phyloP scores from a whole-genome alignment of 1,139 yeast species.

The Zygotorulaspora mrakii region DNA sequence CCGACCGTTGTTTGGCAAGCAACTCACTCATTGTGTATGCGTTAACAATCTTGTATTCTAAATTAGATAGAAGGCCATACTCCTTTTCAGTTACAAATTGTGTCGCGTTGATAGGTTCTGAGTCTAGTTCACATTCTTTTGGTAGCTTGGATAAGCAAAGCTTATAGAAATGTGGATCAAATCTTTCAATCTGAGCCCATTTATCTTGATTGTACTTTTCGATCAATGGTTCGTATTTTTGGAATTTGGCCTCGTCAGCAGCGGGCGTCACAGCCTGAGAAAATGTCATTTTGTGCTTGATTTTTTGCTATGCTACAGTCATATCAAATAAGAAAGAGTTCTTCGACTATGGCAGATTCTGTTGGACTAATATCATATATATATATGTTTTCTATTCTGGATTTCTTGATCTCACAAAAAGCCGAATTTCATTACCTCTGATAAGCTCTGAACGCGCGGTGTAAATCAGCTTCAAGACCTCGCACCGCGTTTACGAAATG shows the following conservation, averaged over 20 bases:
- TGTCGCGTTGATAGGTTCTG: slow-evolving; percentile 38
- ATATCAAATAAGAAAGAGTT: too few species aligned
- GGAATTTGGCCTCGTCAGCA: slow-evolving; percentile 18
- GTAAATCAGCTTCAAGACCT: too few species aligned
- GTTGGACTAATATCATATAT: too few species aligned
- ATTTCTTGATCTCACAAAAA: too few species aligned
- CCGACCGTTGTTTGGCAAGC: slow-evolving; percentile 36
- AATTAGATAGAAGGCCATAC: slow-evolving; percentile 36
- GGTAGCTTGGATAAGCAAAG: slow-evolving; percentile 28
- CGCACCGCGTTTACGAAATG: too few species aligned
- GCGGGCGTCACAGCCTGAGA: slow-evolving; percentile 4
- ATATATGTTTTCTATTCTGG: too few species aligned
- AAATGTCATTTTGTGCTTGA: too few species aligned
- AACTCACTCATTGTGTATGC: slow-evolving; percentile 40
- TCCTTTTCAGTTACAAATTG: slow-evolving; percentile 34
- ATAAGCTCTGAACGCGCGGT: too few species aligned
- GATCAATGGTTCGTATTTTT: slow-evolving; percentile 21
- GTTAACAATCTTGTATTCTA: slow-evolving; percentile 39
- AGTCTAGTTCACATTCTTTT: slow-evolving; percentile 35
- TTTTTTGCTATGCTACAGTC: too few species aligned
- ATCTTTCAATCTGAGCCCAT: slow-evolving; percentile 20
- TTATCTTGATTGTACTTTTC: slow-evolving; percentile 23
- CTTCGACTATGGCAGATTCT: too few species aligned
- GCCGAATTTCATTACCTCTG: too few species aligned
- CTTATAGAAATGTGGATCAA: slow-evolving; percentile 25